Percentiles rank a stretch among this genome's conserved stretches.
Conservation (phyloP, 1,284 basidiomycete genomes). For the Volvariella volvacea region DNA sequence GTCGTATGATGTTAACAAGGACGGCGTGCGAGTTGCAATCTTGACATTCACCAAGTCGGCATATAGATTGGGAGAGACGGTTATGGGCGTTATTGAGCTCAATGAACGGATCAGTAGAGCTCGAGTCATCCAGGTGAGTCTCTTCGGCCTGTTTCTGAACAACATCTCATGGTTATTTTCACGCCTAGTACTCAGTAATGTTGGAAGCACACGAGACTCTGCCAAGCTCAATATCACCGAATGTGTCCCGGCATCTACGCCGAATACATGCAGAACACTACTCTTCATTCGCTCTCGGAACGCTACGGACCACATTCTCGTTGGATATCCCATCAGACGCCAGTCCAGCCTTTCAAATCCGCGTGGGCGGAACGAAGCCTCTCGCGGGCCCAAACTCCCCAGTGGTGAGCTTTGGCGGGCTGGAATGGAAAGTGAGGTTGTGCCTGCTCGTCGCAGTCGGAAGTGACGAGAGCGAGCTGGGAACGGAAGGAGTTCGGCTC, state of each 20-base stretch:
- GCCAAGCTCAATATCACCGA: slow-evolving; percentile 39
- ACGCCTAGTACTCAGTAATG: slow-evolving; percentile 66
- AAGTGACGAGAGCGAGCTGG: slow-evolving; percentile 30
- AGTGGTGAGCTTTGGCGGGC: slow-evolving; percentile 44
- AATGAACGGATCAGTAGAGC: slow-evolving; percentile 58
- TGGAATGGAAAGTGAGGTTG: slow-evolving; percentile 82
- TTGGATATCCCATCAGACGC: slow-evolving; percentile 88
- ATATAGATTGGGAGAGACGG: slow-evolving; percentile 85
- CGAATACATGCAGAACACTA: slow-evolving; percentile 82
- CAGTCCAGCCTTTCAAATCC: slow-evolving; percentile 72
- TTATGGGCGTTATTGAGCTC: slow-evolving; percentile 81
- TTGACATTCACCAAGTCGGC: slow-evolving; percentile 88
- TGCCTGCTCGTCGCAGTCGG: slow-evolving; percentile 75
- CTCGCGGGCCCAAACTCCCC: slow-evolving; percentile 8
- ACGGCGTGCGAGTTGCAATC: slow-evolving; percentile 80
- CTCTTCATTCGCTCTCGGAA: slow-evolving; percentile 64
- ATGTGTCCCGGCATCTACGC: slow-evolving; percentile 40
- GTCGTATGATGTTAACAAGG: slow-evolving; percentile 90
- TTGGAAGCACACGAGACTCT: slow-evolving; percentile 83
- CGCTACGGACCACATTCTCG: slow-evolving; percentile 72
- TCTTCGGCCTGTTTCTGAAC: not conserved
- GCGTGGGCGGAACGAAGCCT: slow-evolving; percentile 29
- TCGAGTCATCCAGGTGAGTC: slow-evolving; percentile 66
- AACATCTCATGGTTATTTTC: slow-evolving; percentile 4
- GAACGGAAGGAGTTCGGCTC: slow-evolving; percentile 44